phyloP scores from a whole-genome alignment of 78 protist species.

The Polysphondylium violaceum region DNA sequence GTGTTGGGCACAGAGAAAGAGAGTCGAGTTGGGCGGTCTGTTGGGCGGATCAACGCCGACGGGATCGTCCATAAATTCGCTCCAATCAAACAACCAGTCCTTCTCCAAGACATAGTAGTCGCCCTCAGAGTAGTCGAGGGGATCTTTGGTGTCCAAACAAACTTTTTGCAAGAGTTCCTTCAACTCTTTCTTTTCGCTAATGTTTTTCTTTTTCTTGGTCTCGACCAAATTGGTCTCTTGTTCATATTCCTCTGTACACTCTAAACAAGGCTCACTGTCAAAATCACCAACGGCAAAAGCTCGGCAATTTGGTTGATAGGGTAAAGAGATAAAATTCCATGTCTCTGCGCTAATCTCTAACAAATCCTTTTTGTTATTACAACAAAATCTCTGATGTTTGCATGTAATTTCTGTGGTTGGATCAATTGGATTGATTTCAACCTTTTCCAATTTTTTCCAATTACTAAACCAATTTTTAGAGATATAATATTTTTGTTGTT shows the following conservation, averaged over 20 bases:
- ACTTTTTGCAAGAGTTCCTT: neutral
- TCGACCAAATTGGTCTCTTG: no score
- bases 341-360: neutral
- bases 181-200: conserved; percentile 1
- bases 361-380: conserved; percentile 4
- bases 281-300: neutral
- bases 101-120: neutral
- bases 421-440: neutral
- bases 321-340: conserved; percentile 17
- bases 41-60: no score
- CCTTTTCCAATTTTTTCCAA: conserved; percentile 1
- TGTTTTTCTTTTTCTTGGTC: neutral
- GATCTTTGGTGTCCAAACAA: neutral
- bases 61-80: neutral
- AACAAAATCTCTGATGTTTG: conserved; percentile 17
- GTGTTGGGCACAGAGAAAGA: no score
- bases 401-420: conserved; percentile 15
- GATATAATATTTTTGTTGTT: conserved; percentile 12
- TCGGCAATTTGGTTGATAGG: neutral
- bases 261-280: neutral
- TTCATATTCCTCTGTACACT: neutral
- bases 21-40: no score
- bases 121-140: no score
- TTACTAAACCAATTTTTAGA: conserved; percentile 49
- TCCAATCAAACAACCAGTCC: conserved; percentile 11